phyloP scores from a whole-genome alignment of 2,329 filamentous ascomycete genomes.

The Penicillium sp. region DNA sequence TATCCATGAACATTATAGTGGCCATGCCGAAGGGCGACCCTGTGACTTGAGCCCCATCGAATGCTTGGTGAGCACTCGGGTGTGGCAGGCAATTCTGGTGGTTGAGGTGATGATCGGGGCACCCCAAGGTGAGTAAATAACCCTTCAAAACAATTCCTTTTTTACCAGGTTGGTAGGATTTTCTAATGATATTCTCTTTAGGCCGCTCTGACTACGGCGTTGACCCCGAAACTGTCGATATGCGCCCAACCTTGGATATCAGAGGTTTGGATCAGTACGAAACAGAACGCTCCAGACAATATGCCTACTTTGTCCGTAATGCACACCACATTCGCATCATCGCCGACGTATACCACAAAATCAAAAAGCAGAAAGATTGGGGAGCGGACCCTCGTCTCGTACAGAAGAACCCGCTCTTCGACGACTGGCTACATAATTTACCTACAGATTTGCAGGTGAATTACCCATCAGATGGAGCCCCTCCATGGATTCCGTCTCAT shows the following conservation, averaged over 20 bases:
- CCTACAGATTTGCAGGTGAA: conserved; percentile 78
- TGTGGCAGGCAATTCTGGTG: conserved; percentile 88
- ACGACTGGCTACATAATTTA: conserved; percentile 75
- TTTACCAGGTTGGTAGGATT: not conserved
- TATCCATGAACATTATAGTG: conserved; percentile 82
- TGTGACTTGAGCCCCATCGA: conserved; percentile 75
- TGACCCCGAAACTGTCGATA: conserved; percentile 75
- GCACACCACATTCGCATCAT: conserved; percentile 80
- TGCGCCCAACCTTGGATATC: conserved; percentile 67
- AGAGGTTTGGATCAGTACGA: conserved; percentile 76
- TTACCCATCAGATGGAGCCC: conserved; percentile 77
- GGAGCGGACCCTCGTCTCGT: conserved; percentile 83
- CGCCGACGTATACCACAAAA: conserved; percentile 73
- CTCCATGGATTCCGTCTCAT: conserved; percentile 84
- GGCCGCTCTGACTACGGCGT: conserved; percentile 81
- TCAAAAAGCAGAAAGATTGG: conserved; percentile 83
- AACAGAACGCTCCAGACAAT: conserved; percentile 79
- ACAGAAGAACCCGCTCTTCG: conserved; percentile 77
- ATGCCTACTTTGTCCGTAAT: conserved; percentile 77
- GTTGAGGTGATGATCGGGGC: conserved; percentile 93
- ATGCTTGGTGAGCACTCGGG: conserved; percentile 80
- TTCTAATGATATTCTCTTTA: conserved; percentile 43
- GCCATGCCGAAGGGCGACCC: conserved; percentile 72
- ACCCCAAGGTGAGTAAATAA: conserved; percentile 72
- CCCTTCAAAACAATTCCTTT: not conserved